phyloP scores from a whole-genome alignment of 2,329 filamentous ascomycete species.

The Fusarium neocosmosporiellum region DNA sequence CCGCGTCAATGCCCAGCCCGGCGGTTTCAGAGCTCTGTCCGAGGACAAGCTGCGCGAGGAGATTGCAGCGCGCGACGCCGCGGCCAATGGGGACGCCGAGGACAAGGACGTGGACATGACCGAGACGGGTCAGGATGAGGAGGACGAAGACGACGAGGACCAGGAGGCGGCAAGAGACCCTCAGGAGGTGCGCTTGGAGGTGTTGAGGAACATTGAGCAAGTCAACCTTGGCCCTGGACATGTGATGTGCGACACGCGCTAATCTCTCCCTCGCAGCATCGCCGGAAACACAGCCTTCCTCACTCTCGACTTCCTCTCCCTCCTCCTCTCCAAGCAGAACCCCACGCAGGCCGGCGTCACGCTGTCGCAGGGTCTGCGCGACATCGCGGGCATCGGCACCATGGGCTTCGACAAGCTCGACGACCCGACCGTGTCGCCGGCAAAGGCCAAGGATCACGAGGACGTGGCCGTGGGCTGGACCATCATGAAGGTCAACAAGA shows the following conservation, averaged over 20 bases:
- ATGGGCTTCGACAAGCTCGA: constrained; percentile 75
- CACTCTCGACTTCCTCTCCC: constrained; percentile 84
- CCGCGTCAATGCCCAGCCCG: constrained; percentile 81
- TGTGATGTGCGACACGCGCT: not conserved
- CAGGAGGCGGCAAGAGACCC: constrained; percentile 58
- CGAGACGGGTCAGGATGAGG: constrained; percentile 60
- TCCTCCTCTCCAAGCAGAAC: constrained; percentile 84
- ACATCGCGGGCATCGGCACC: constrained; percentile 78
- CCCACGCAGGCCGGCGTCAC: constrained; percentile 76
- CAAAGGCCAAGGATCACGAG: constrained; percentile 66
- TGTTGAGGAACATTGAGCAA: constrained; percentile 69
- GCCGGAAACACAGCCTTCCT: constrained; percentile 70
- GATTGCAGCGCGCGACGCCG: constrained; percentile 60
- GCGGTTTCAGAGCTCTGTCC: constrained; percentile 83
- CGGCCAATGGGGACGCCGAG: constrained; percentile 57
- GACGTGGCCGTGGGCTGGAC: constrained; percentile 77
- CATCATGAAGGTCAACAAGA: constrained; percentile 78
- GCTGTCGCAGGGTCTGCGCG: constrained; percentile 76
- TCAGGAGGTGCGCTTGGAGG: constrained; percentile 65
- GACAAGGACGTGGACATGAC: constrained; percentile 59
- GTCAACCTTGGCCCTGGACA: constrained; percentile 28
- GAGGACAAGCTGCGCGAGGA: constrained; percentile 79
- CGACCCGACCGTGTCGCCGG: constrained; percentile 67
- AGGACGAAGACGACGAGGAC: constrained; percentile 48
- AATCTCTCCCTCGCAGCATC: constrained; percentile 41